phyloP scores from a whole-genome alignment of 805 yeast genomes.

The Candida vaughaniae region DNA sequence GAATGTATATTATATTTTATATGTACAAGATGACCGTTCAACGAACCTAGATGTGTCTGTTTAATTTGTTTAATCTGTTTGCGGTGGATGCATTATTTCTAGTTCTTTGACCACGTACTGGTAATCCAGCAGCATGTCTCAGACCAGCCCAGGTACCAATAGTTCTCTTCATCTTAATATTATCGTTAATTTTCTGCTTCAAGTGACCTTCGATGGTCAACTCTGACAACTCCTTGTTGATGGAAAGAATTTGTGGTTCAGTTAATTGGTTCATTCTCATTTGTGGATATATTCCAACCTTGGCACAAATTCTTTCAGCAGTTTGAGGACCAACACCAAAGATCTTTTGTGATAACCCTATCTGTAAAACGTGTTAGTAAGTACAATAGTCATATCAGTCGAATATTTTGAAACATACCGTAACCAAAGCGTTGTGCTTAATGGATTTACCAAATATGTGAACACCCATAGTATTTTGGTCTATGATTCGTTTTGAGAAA shows the following conservation, averaged over 20 bases:
- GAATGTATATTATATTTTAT: constrained; percentile 1
- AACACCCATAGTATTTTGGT: constrained; percentile 45
- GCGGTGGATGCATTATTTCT: constrained; percentile 91
- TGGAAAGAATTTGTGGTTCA: constrained; percentile 81
- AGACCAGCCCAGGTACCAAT: constrained; percentile 87
- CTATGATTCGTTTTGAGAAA: constrained; percentile 7
- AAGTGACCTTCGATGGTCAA: constrained; percentile 81
- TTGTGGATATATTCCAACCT: constrained; percentile 84
- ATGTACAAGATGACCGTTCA: constrained; percentile 14
- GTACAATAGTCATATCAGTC: not conserved
- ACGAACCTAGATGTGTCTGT: constrained; percentile 40
- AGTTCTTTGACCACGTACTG: constrained; percentile 80
- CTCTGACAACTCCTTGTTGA: constrained; percentile 83
- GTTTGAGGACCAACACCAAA: constrained; percentile 82
- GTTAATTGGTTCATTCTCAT: constrained; percentile 93
- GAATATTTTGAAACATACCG: constrained; percentile 20
- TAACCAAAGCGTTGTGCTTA: constrained; percentile 41
- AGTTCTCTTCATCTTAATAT: constrained; percentile 73
- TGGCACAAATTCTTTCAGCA: constrained; percentile 78
- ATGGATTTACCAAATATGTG: constrained; percentile 46
- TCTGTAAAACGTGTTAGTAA: constrained; percentile 21
- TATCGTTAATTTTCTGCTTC: constrained; percentile 68
- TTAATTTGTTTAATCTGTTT: constrained; percentile 73
- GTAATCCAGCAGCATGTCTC: constrained; percentile 78
- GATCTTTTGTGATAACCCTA: constrained; percentile 75